Evolutionary conservation across 331 rosid genomes (phyloP), one percentile per base, ranked within the genome.

Genomic region (Prunus yedoensis): DNA sequence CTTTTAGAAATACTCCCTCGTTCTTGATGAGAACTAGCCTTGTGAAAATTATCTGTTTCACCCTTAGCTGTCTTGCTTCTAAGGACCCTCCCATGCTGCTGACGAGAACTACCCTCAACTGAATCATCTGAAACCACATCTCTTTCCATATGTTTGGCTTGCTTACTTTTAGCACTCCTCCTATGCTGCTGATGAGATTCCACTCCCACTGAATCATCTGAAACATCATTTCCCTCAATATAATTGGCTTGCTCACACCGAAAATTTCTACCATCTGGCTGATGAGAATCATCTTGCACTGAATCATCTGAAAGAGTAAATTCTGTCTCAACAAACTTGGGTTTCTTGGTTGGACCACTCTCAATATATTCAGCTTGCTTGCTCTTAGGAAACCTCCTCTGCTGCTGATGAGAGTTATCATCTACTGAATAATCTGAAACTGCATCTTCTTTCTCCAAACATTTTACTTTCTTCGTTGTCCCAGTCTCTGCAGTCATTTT

Each of bases 51-150:
- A 35, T 71, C 83, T 80, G 77, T 58, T 71, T 80, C 88, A 53
- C n/a, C 56, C 63, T 77, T 76, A 18, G 77, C 66, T 23, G 27
- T 74, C 81, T 83, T 83, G 38, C 69, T 72, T 74, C 83, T 57
- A 78, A 32, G 77, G 70, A 75, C 60, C 78, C 82, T 84, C 82
- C 80, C 65, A 53, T 9, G 83, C 10, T 38, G 57, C 58, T 57
- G 77, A 23, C 70, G 75, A 69, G 66, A 51, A 81, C 71, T 68
- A 68, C 79, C 82, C 30, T 87, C 88, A 68, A 66, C 9, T 0
- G 89, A 84, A 80, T 74, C 80, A 69, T 84, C 78, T 3, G 88
- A 84, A 77, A 77, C 85, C 32, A 57, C 47, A 54, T 77, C 88
- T 70, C 78, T 70, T 18, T 75, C 75, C 66, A 28, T 46, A 49